Base-by-base conservation (phyloP, 768 basidiomycete species). In the Gloeopeniophorella convolvens region DNA sequence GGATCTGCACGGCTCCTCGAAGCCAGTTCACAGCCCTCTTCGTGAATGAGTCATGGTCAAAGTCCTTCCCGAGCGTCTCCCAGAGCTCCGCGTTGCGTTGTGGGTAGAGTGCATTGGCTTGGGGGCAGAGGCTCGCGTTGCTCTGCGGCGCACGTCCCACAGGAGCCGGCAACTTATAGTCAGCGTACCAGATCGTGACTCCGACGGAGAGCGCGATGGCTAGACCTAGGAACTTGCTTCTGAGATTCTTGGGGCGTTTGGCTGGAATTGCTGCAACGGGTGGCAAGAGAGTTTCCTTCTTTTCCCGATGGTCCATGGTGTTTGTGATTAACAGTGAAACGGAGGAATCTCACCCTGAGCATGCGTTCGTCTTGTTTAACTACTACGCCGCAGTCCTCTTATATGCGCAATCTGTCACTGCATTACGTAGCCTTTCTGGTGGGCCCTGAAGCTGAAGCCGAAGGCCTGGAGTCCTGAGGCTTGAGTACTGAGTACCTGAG, bases 1-100 rank as follows among this genome's bases (percentile, higher is more conserved):
- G 79, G 26, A 70, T 49, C 43, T 59, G 61, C 21, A 75, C 63
- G n/a, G 72, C 66, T 36, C 67, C 66, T 10, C 63, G 63, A 35
- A 73, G 65, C 68, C 65, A 72, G 20, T 68, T 62, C 7, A 69
- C 60, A 2, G 70, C 70, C 31, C 59, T 59, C 15, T 26, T 31
- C 42, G 64, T 62, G 59, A 75, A 75, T n/a, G 20, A 55, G 3
- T 66, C 59, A 5, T 66, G 65, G 23, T 51, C 55, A 41, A 70
- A 68, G 9, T 57, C 37, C 6, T 57, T 48, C 5, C 62, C 60
- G 2, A 75, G 47, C 10, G 47, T 49, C 43, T 50, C 32, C 65
- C 68, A 68, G 35, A 71, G 45, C 3, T 51, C 55, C 5, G 42
- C 46, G 47, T 69, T 63, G 47, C 57, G 62, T 15, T 52, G 34